phyloP scores from a whole-genome alignment of 1,284 basidiomycete species.

The Pyrrhoderma noxium region DNA sequence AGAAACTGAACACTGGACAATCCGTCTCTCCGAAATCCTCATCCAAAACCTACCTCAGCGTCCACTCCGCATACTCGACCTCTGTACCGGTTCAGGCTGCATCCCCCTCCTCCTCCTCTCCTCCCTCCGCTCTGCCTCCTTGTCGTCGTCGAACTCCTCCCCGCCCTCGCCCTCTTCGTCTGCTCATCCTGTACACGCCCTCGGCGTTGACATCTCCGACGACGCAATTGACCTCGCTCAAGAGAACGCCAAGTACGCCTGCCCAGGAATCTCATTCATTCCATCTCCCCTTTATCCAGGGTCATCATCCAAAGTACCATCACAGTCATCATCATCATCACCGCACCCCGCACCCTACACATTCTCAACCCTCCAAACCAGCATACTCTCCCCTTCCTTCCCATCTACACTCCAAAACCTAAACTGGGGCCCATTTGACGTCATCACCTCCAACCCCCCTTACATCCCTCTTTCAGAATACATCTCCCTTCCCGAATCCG shows the following conservation, averaged over 20 bases:
- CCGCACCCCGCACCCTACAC: too few relatives aligned
- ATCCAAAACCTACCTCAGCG: slow-evolving; percentile 29
- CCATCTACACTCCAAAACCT: slow-evolving; percentile 6
- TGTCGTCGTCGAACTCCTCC: too few relatives aligned
- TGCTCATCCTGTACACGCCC: slow-evolving; percentile 41
- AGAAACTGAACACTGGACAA: slow-evolving; percentile 82
- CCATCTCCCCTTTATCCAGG: too few relatives aligned
- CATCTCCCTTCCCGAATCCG: slow-evolving; percentile 53
- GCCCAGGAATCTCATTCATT: slow-evolving; percentile 32
- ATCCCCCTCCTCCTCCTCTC: slow-evolving; percentile 80
- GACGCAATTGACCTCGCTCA: slow-evolving; percentile 63
- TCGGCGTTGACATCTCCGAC: slow-evolving; percentile 67
- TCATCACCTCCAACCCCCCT: slow-evolving; percentile 90
- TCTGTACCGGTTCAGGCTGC: slow-evolving; percentile 87
- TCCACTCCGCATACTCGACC: slow-evolving; percentile 63
- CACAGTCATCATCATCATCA: too few relatives aligned
- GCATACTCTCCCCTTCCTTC: too few relatives aligned
- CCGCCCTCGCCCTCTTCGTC: slow-evolving; percentile 56
- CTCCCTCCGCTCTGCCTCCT: too few relatives aligned
- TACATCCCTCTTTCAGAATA: slow-evolving; percentile 75
- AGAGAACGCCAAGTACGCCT: slow-evolving; percentile 49
- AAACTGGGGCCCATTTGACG: slow-evolving; percentile 48
- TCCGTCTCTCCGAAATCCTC: slow-evolving; percentile 44
- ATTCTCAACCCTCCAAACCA: too few relatives aligned
- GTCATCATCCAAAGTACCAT: too few relatives aligned